These are phyloP conservation scores for Trapa incisa DNA, from an alignment of 345 rosid genomes.

Conservation along the genomic window DNA sequence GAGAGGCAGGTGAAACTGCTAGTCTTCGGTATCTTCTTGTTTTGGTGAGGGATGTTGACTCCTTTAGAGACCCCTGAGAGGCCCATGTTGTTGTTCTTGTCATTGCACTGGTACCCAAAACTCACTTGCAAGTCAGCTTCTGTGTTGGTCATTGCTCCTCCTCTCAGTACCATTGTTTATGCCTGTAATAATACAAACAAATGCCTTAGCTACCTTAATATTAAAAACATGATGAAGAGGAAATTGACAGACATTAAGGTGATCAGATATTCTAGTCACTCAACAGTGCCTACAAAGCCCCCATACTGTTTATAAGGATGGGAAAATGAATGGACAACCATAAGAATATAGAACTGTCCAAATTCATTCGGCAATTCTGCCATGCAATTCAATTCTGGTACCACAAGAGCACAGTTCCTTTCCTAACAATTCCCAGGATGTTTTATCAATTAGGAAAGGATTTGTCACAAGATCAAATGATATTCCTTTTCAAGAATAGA, in stretches of 20 bases:
- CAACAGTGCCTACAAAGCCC: neutral
- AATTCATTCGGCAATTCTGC: neutral
- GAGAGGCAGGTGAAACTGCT: constrained; percentile 86
- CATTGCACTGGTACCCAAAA: constrained; percentile 79
- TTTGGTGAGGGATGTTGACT: constrained; percentile 23
- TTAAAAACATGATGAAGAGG: neutral
- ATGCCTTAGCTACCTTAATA: neutral
- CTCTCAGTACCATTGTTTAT: constrained; percentile 3
- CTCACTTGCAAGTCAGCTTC: constrained; percentile 78
- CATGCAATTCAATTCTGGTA: neutral
- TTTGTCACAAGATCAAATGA: neutral
- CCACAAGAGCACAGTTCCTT: neutral
- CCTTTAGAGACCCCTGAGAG: constrained; percentile 19
- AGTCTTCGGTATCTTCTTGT: constrained; percentile 35
- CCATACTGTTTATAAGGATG: neutral
- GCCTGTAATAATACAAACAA: constrained; percentile 4
- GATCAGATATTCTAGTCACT: neutral
- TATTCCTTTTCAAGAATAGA: neutral
- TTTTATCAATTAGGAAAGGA: too few species aligned
- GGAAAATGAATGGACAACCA: neutral
- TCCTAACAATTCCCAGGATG: neutral
- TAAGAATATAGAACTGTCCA: neutral
- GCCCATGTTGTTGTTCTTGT: constrained; percentile 3
- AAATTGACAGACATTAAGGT: neutral
- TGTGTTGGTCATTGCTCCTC: constrained; percentile 23